Conservation (phyloP, 2,329 filamentous ascomycete genomes). For the Balansia obtecta region DNA sequence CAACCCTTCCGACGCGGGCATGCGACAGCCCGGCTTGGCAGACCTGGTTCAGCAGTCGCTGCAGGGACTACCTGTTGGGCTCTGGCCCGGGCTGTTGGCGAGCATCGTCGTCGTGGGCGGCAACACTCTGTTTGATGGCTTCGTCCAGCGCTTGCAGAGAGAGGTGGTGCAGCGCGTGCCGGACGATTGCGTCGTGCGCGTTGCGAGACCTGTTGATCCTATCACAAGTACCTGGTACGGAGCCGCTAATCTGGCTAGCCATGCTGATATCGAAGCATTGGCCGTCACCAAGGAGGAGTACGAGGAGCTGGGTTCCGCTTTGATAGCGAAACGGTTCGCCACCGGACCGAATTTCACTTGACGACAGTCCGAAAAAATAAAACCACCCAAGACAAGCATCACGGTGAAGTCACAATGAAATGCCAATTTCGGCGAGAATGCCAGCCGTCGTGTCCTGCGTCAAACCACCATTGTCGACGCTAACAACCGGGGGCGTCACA, state of each 20-base stretch:
- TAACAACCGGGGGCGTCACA: too few species aligned
- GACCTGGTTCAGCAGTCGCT: constrained; percentile 75
- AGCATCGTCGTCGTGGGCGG: constrained; percentile 88
- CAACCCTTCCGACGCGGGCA: constrained; percentile 70
- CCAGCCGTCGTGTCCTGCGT: too few species aligned
- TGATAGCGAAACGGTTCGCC: constrained; percentile 62
- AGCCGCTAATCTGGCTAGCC: constrained; percentile 62
- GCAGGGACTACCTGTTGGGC: constrained; percentile 58
- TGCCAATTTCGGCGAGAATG: too few species aligned
- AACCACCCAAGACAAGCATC: background rate
- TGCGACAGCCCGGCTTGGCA: constrained; percentile 70
- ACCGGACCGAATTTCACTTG: constrained; percentile 7
- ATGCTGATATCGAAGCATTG: constrained; percentile 52
- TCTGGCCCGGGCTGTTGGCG: constrained; percentile 73
- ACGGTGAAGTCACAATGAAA: too few species aligned
- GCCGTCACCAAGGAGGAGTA: constrained; percentile 85
- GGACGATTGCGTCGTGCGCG: constrained; percentile 65
- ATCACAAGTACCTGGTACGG: constrained; percentile 77
- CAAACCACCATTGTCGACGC: too few species aligned
- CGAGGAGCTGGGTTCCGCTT: constrained; percentile 67
- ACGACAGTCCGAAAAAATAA: background rate
- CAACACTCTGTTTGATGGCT: constrained; percentile 67
- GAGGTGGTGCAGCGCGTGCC: constrained; percentile 63
- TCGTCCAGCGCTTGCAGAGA: constrained; percentile 64
- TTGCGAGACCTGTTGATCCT: constrained; percentile 58